Base-by-base conservation (phyloP, 1,284 basidiomycete species). In the Leccinum pachyderme region DNA sequence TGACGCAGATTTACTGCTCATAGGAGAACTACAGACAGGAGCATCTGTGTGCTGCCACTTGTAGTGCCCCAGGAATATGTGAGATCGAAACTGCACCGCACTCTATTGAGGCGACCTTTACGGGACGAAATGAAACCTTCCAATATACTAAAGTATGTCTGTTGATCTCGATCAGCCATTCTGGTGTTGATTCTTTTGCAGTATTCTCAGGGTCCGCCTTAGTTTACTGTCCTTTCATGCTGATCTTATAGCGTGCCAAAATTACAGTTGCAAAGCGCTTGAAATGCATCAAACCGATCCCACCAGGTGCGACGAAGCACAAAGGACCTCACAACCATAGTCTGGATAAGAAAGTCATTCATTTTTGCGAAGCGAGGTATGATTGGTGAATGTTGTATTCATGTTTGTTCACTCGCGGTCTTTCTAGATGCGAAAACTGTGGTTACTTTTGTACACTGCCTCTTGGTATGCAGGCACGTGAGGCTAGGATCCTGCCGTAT, bases 361-460 rank as follows among this genome's bases (percentile, higher is more conserved):
- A 82, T 57, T 80, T 74, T 61, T 86, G 83, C 57, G 72, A 86
- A 63, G 64, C 64, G 0, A 73, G 71, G 77, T 81, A 61, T 43
- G 71, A 41, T 6, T 9, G 12, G 41, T 3, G 6, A 35, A 7
- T 12, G 4, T 33, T 47, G 2, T 12, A 0, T 15, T 4, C 1
- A 11, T 5, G 0, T n/a, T 47, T 27, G 13, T 48, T 11, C 13
- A 15, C 52, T 57, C 15, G 61, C 9, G 2, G 0, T 9, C 7
- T 6, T 54, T 12, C 25, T 35, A 82, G 81, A 41, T 86, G 84
- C 55, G 72, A 75, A 0, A 74, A 76, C 45, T 85, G 82, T 51
- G 76, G 78, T 2, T 86, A 86, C 63, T 79, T 78, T 62, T 86
- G 84, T 58, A 84, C 76, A 0, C 63, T 83, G 4, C 82, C 81